These are phyloP conservation scores for Saccharum officinarum DNA, from an alignment of 176 grass and related monocot species.

Conservation along the genomic window DNA sequence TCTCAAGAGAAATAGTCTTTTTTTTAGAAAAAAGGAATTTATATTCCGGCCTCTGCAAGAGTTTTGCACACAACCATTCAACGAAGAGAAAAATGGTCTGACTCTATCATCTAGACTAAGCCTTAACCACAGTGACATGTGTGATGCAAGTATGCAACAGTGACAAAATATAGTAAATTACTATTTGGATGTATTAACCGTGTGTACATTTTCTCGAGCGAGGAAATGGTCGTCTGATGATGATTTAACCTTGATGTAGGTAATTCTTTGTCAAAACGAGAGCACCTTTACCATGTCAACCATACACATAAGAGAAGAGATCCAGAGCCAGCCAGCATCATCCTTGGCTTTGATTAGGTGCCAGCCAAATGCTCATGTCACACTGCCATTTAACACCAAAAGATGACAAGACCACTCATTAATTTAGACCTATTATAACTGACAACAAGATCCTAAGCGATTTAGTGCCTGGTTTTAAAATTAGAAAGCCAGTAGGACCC, in stretches of 20 bases:
- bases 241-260: not conserved
- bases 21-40: no score
- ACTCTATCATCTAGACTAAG: not conserved
- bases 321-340: not conserved
- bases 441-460: not conserved
- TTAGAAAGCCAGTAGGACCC: not conserved
- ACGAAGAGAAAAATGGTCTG: not conserved
- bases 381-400: conserved; percentile 3
- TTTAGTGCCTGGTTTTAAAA: not conserved
- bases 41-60: no score
- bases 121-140: not conserved
- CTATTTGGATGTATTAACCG: not conserved
- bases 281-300: not conserved
- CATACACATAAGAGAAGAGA: not conserved
- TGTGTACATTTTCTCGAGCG: not conserved
- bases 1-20: not conserved
- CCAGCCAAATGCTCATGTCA: conserved; percentile 4
- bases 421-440: conserved; percentile 2
- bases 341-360: not conserved
- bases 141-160: not conserved
- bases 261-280: not conserved
- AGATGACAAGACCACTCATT: conserved; percentile 14
- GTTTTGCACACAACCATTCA: no score
- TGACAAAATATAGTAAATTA: not conserved
- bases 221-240: not conserved